phyloP scores from a whole-genome alignment of 2,329 filamentous ascomycete genomes.

The Macrophomina tecta region DNA sequence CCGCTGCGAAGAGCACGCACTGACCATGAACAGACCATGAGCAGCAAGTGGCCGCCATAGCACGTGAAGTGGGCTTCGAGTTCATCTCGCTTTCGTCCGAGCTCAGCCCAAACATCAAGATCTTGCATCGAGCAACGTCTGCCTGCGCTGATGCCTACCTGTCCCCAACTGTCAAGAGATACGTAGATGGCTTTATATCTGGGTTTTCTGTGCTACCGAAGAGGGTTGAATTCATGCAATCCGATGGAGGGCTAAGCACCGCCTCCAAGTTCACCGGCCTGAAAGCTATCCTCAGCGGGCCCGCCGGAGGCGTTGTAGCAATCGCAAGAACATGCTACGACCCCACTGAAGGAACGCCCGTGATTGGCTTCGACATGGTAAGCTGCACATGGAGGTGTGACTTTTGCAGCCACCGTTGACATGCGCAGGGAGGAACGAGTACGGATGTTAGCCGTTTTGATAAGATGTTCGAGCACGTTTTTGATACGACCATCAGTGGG shows the following conservation, averaged over 20 bases:
- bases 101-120: slow-evolving; percentile 36
- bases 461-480: slow-evolving; percentile 39
- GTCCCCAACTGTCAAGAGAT: slow-evolving; percentile 35
- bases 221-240: slow-evolving; percentile 45
- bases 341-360: slow-evolving; percentile 33
- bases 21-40: slow-evolving; percentile 35
- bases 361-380: slow-evolving; percentile 40
- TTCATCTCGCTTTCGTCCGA: slow-evolving; percentile 37
- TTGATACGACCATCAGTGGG: slow-evolving; percentile 42
- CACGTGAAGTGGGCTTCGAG: slow-evolving; percentile 38
- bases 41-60: slow-evolving; percentile 36
- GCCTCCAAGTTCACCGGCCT: slow-evolving; percentile 39
- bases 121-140: slow-evolving; percentile 34
- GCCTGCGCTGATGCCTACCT: slow-evolving; percentile 40
- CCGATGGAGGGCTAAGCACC: slow-evolving; percentile 40
- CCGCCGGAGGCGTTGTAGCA: slow-evolving; percentile 46
- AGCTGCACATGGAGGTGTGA: slow-evolving; percentile 2
- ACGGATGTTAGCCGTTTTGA: slow-evolving; percentile 44
- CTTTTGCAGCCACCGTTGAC: background rate
- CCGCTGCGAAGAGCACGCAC: background rate
- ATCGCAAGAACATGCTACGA: slow-evolving; percentile 42
- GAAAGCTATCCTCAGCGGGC: slow-evolving; percentile 41
- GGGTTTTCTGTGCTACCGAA: slow-evolving; percentile 36
- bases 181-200: slow-evolving; percentile 35
- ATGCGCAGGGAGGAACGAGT: slow-evolving; percentile 36